Percentiles rank a stretch among this genome's conserved stretches.
These are phyloP conservation scores for Tremella yokohamensis DNA, from an alignment of 768 basidiomycete species.

Conservation along the genomic window DNA sequence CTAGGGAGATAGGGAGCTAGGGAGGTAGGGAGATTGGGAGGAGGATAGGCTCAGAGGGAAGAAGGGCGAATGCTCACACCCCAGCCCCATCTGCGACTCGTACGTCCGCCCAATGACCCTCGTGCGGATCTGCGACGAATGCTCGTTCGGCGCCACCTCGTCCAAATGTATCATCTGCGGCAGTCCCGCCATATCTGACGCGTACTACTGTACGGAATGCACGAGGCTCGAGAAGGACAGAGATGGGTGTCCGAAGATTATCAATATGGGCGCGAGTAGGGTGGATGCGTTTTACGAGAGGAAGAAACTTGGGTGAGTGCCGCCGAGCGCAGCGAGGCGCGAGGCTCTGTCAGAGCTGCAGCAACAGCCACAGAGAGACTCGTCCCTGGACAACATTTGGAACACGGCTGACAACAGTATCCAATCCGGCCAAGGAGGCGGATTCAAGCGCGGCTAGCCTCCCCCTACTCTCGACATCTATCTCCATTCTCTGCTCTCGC, in stretches of 20 bases:
- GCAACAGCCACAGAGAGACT: too few relatives aligned
- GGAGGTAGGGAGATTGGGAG: too few relatives aligned
- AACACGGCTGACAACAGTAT: too few relatives aligned
- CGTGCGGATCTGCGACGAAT: constrained; percentile 98
- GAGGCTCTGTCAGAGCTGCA: too few relatives aligned
- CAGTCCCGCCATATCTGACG: constrained; percentile 84
- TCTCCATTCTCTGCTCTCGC: too few relatives aligned
- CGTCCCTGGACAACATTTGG: too few relatives aligned
- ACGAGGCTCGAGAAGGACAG: constrained; percentile 86
- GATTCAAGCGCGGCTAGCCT: too few relatives aligned
- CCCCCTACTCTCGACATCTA: too few relatives aligned
- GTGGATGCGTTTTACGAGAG: constrained; percentile 46
- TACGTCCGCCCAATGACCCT: constrained; percentile 98
- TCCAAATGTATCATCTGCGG: constrained; percentile 92
- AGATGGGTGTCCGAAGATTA: constrained; percentile 89
- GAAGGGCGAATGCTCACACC: not conserved
- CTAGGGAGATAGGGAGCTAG: too few relatives aligned
- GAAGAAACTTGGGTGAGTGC: constrained; percentile 34
- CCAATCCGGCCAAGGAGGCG: too few relatives aligned
- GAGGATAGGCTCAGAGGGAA: too few relatives aligned
- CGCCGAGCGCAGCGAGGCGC: too few relatives aligned
- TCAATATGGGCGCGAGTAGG: constrained; percentile 47
- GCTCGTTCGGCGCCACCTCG: constrained; percentile 82
- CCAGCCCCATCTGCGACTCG: constrained; percentile 95
- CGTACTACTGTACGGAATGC: constrained; percentile 97